Evolutionary conservation across 495 filamentous ascomycete species (phyloP), one percentile per base, ranked within the genome.

Genomic region (Tuber calosporum): DNA sequence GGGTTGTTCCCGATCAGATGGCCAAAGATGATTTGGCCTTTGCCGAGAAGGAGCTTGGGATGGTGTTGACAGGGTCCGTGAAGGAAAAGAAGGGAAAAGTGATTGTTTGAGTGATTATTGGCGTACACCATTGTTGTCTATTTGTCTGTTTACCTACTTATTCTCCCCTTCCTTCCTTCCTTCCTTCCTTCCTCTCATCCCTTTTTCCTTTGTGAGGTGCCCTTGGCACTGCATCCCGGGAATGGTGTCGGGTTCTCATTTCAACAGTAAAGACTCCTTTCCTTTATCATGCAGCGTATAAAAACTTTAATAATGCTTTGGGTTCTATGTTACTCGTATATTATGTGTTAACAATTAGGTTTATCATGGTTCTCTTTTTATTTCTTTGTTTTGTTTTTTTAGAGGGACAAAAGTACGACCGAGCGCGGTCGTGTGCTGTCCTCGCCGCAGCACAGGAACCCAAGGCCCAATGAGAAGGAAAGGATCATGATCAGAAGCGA

Each of bases 41-140:
- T 39, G 67, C 69, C 1, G 72, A 69, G 69, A 74, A 37, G 45
- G 39, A 66, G 38, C 22, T 72, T 15, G 69, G 72, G 34, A 72
- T 40, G 71, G 62, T 45, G 38, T 43, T 62, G 22, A 66, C 7
- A 38, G 48, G 70, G 36, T 13, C 15, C 36, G 11, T 42, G 37
- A 41, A 67, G 48, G 48, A 39, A 37, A 38, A 43, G 36, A 37
- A 42, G 30, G 70, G 36, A 41, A 67, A 41, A 26, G 48, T 30
- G 48, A 30, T 58, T 30, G 48, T 13, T 13, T 58, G 48, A 58
- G 30, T 58, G 48, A 58, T 58, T 58, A 58, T 58, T 4, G n/a
- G 48, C 9, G 48, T 26, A 13, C n/a, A 58, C 9, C n/a, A 58
- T 30, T 58, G 15, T 58, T 58, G n/a, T 30, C 30, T n/a, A 26